These are phyloP conservation scores for Penicillium sp. DNA, from an alignment of 2,329 filamentous ascomycete genomes.

Conservation along the genomic window DNA sequence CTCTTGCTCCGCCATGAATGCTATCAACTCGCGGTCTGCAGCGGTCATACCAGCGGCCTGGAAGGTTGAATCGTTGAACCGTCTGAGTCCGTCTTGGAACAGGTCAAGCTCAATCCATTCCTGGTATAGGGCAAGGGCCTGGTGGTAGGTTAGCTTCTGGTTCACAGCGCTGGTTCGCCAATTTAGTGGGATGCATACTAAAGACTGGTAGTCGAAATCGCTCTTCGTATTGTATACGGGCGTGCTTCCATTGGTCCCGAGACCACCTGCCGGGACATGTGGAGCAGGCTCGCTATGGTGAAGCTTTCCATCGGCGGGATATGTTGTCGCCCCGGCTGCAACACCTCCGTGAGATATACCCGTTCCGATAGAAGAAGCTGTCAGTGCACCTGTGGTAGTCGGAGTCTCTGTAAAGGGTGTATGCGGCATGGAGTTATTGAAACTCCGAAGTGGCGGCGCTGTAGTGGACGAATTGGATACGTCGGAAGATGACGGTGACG, in stretches of 20 bases:
- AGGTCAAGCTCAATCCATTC: constrained; percentile 84
- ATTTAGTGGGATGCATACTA: constrained; percentile 39
- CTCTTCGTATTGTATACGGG: constrained; percentile 75
- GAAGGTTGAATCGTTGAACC: constrained; percentile 68
- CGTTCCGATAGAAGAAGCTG: constrained; percentile 49
- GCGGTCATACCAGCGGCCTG: constrained; percentile 63
- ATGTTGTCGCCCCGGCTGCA: constrained; percentile 62
- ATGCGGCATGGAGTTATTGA: constrained; percentile 58
- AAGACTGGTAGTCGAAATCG: constrained; percentile 79
- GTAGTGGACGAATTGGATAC: background rate
- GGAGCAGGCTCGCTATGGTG: constrained; percentile 67
- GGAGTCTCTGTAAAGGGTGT: constrained; percentile 65
- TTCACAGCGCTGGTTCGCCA: background rate
- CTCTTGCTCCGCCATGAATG: constrained; percentile 77
- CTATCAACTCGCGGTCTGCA: constrained; percentile 67
- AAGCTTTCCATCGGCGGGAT: constrained; percentile 68
- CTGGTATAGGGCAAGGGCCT: constrained; percentile 69
- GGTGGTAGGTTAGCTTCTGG: background rate
- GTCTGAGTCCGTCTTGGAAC: constrained; percentile 71
- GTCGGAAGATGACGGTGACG: background rate
- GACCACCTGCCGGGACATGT: constrained; percentile 68
- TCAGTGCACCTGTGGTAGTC: constrained; percentile 67
- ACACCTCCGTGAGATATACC: constrained; percentile 59
- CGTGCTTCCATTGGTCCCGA: constrained; percentile 72
- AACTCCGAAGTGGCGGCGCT: constrained; percentile 43